Evolutionary conservation across 2,329 filamentous ascomycete species (phyloP).

Genomic region (Phyllosticta paracitricarpa): DNA sequence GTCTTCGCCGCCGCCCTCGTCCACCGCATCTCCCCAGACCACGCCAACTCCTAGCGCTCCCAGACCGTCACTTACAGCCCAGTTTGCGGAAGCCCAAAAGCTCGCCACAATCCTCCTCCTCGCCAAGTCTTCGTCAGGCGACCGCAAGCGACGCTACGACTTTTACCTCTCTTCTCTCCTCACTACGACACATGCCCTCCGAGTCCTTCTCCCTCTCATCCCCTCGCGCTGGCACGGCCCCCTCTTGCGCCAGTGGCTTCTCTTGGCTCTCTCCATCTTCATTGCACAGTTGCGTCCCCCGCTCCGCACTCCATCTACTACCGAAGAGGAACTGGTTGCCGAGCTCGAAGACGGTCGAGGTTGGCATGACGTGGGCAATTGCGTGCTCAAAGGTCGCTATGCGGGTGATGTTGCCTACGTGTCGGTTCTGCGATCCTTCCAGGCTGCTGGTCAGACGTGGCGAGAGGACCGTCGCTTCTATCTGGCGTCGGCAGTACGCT

Average conservation of each 20-base stretch:
- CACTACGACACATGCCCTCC: conserved; percentile 76
- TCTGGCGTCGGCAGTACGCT: conserved; percentile 57
- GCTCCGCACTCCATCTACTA: not conserved
- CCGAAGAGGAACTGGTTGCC: conserved; percentile 43
- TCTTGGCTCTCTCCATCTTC: conserved; percentile 70
- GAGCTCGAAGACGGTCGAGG: conserved; percentile 51
- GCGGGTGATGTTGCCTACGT: conserved; percentile 73
- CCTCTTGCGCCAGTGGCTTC: conserved; percentile 81
- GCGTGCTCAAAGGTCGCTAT: conserved; percentile 58
- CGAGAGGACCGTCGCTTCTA: conserved; percentile 58
- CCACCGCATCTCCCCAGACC: not conserved
- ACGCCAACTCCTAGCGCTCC: not conserved
- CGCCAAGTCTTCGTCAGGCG: conserved; percentile 40
- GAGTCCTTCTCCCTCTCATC: conserved; percentile 72
- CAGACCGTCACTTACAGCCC: conserved; percentile 43
- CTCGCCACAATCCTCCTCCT: conserved; percentile 49
- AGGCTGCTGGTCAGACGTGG: conserved; percentile 65
- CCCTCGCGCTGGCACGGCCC: conserved; percentile 61
- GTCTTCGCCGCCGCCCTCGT: not conserved
- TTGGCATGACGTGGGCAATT: conserved; percentile 68
- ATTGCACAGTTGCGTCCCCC: conserved; percentile 61
- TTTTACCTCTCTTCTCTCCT: conserved; percentile 77
- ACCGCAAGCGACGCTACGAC: conserved; percentile 50
- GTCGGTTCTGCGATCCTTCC: conserved; percentile 60
- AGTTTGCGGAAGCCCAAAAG: conserved; percentile 62